A percentile compares a stretch with the other conserved stretches of the same genome.
These are phyloP conservation scores for Suillus brevipes DNA, from an alignment of 768 basidiomycete species.

Conservation along the genomic window DNA sequence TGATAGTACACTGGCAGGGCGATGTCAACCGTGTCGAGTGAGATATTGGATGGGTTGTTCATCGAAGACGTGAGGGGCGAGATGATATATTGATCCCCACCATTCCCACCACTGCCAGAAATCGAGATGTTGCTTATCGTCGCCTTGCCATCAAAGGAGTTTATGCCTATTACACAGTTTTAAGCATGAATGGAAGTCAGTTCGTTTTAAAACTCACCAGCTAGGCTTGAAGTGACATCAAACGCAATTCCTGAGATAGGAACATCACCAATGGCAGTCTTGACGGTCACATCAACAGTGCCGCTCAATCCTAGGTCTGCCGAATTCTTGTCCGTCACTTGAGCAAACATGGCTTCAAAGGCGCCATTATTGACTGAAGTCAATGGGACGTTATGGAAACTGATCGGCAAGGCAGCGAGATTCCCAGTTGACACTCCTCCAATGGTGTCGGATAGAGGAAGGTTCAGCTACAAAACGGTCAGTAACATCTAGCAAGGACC, in stretches of 20 bases:
- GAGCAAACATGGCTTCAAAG: conserved; percentile 58
- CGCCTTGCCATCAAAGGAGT: conserved; percentile 56
- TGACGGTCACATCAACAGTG: conserved; percentile 55
- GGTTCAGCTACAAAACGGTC: conserved; percentile 40
- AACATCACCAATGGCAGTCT: conserved; percentile 64
- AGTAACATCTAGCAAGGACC: conserved; percentile 7
- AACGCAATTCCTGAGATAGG: conserved; percentile 66
- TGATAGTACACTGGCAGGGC: conserved; percentile 60
- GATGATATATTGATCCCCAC: conserved; percentile 59
- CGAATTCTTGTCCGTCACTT: conserved; percentile 49
- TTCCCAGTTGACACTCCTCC: conserved; percentile 75
- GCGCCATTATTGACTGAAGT: conserved; percentile 53
- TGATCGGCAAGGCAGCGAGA: conserved; percentile 55
- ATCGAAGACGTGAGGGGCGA: conserved; percentile 58
- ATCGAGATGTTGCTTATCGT: conserved; percentile 56
- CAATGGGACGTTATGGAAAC: conserved; percentile 57
- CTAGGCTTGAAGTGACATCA: conserved; percentile 55
- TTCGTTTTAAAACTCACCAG: conserved; percentile 37
- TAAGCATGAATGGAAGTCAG: neutral
- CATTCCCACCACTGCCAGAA: conserved; percentile 62
- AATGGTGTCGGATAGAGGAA: conserved; percentile 48
- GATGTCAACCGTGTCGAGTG: conserved; percentile 57
- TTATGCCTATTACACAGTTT: conserved; percentile 45
- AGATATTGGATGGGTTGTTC: conserved; percentile 68
- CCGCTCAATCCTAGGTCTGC: conserved; percentile 55